Base-by-base conservation (phyloP, 768 basidiomycete genomes). In the Termitomyces sp. region DNA sequence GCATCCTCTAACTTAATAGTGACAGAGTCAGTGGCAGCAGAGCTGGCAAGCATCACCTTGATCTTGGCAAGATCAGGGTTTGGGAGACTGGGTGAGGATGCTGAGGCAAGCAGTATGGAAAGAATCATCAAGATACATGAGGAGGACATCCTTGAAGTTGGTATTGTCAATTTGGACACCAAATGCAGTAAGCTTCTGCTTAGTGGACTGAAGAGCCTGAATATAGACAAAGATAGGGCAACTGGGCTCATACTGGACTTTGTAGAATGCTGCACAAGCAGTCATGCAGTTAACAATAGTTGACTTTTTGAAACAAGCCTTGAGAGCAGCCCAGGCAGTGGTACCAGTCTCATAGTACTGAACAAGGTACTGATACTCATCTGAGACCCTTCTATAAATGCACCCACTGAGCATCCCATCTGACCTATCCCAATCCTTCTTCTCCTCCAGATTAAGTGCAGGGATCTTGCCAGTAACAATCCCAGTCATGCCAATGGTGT, bases 101-200 rank as follows among this genome's bases (percentile, higher is more conserved):
- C 60, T 43, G 62, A 51, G 31, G 29, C 64, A 52, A 42, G 66
- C 51, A 56, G 61, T 36, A 52, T 66, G 59, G 42, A 60, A 66
- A 4, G 66, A 63, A 31, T 56, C 20, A 32, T 65, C 55, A 37
- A 66, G 67, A 40, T 55, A 42, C 62, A 68, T 66, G 57, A 68
- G 65, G 14, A 68, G 65, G 14, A 68, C 20, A 20, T 20, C 20
- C 1, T 20, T 20, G 20, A 20, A 20, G 20, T 20, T 20, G 20
- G 20, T 20, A 20, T 20, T 20, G 20, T 20, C 20, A 20, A 20
- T 20, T 20, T 20, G 20, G 20, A 60, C 8, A 68, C 53, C 56
- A 17, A 65, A 40, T 40, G 63, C 57, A 15, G 40, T 29, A 10
- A 68, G 55, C 14, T 59, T 61, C 15, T 50, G 49, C 10, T 51